Base-by-base conservation (phyloP, 2,329 filamentous ascomycete species). In the Botrytis galanthina region DNA sequence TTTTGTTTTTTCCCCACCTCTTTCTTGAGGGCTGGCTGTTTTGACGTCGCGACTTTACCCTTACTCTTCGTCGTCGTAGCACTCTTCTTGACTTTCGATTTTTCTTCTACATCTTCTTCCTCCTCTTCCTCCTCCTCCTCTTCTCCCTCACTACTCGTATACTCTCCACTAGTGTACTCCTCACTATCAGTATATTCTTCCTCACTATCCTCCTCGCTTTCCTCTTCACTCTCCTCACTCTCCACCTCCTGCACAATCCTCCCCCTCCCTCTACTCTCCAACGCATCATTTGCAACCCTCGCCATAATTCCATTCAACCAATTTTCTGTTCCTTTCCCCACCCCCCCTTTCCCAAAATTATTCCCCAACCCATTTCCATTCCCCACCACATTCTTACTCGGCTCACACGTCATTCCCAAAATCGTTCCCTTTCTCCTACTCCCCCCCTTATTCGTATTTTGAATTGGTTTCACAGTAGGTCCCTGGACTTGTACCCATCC, bases 171-270 rank as follows among this genome's bases (percentile, higher is more conserved):
- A 39, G 70, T 67, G 37, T 72, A 68, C 48, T 68, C 70, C 51
- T 68, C 71, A 42, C 71, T 72, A n/a, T 67, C 69, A 39, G 57
- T 51, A 64, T 73, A 69, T 35, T 68, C 16, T n/a, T 63, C 71
- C 63, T 69, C 59, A 14, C 69, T 63, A 37, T 63, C 69, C 35
- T 57, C 69, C 39, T 68, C 51, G 26, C 63, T 68, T 4, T 51
- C 42, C 18, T 51, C 51, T 18, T 57, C 61, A 32, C 48, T 57
- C 1, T 54, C 51, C n/a, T 32, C 51, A 29, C 51, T 57, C 51
- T 57, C 51, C 54, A 73, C 71, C 26, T 51, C 71, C n/a, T 73
- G 57, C 26, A 73, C 44, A 18, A 73, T 69, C 12, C 63, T 73
- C 9, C 63, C 71, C 22, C 18, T 61, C 5, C 71, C 71, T 37